Evolutionary conservation across 1,284 basidiomycete genomes (phyloP).

Genomic region (Calocybe gambosa): DNA sequence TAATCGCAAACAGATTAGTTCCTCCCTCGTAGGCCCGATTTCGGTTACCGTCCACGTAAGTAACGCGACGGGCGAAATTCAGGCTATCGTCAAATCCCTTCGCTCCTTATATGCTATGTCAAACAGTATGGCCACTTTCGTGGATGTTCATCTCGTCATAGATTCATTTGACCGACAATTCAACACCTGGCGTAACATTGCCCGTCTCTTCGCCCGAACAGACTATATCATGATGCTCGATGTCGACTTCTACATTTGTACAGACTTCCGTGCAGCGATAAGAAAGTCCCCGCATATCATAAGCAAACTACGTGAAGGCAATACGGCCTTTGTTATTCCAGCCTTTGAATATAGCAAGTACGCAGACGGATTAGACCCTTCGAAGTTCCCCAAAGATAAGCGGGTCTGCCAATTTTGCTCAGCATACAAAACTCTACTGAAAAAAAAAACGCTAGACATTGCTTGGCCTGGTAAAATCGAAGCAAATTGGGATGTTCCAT

Average conservation of each 20-base stretch:
- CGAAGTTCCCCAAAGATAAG: slow-evolving; percentile 62
- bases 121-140: slow-evolving; percentile 56
- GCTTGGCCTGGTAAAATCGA: slow-evolving; percentile 44
- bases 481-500: slow-evolving; percentile 69
- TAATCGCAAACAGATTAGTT: neutral
- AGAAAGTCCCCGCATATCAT: slow-evolving; percentile 31
- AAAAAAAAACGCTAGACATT: slow-evolving; percentile 36
- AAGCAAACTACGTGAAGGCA: slow-evolving; percentile 41
- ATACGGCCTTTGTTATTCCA: slow-evolving; percentile 68
- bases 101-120: slow-evolving; percentile 61
- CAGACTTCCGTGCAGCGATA: slow-evolving; percentile 63
- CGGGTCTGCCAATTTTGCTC: slow-evolving; percentile 31
- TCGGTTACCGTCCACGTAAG: slow-evolving; percentile 75
- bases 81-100: slow-evolving; percentile 50
- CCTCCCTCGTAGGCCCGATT: slow-evolving; percentile 58
- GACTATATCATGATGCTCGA: slow-evolving; percentile 85
- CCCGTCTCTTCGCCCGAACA: slow-evolving; percentile 74
- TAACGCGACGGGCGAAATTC: slow-evolving; percentile 34
- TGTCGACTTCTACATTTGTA: slow-evolving; percentile 79
- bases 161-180: slow-evolving; percentile 78
- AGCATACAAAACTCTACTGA: slow-evolving; percentile 3
- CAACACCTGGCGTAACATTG: slow-evolving; percentile 83
- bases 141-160: slow-evolving; percentile 84
- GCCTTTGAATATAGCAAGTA: slow-evolving; percentile 72
- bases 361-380: slow-evolving; percentile 51